Evolutionary conservation across 768 basidiomycete species (phyloP).

Genomic region (Serendipita sp.): DNA sequence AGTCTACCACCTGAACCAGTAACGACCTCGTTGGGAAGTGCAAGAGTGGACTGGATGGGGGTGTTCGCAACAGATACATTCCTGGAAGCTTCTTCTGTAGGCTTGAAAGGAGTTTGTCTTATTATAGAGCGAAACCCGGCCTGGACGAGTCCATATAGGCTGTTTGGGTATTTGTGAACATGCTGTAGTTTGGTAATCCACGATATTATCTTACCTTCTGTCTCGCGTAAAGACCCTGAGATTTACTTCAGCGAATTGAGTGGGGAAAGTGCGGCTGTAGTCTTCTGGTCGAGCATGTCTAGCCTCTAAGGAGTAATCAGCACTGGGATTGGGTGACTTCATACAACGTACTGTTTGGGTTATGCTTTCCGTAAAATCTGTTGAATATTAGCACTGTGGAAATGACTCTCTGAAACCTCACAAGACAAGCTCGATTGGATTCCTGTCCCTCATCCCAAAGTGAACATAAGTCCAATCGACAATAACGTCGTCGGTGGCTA

Average conservation of each 20-base stretch:
- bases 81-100: neutral
- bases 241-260: conserved; percentile 50
- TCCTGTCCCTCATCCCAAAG: conserved; percentile 55
- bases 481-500: conserved; percentile 30
- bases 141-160: conserved; percentile 48
- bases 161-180: conserved; percentile 9
- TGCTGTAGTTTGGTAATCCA: neutral
- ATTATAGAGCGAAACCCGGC: conserved; percentile 42
- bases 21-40: neutral
- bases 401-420: neutral
- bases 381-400: conserved; percentile 18
- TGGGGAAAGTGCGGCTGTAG: conserved; percentile 50
- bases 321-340: neutral
- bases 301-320: conserved; percentile 21
- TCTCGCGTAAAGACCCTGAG: conserved; percentile 58
- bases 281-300: conserved; percentile 34
- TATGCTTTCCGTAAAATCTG: conserved; percentile 57
- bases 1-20: neutral
- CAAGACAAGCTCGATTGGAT: conserved; percentile 36
- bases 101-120: neutral
- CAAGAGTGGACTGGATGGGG: neutral
- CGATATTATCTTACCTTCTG: conserved; percentile 19
- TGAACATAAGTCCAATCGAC: conserved; percentile 55
- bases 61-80: neutral
- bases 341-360: conserved; percentile 33